A percentile compares a stretch with the other conserved stretches of the same genome.
These are phyloP conservation scores for Adansonia digitata DNA, from an alignment of 345 rosid species.

Conservation along the genomic window DNA sequence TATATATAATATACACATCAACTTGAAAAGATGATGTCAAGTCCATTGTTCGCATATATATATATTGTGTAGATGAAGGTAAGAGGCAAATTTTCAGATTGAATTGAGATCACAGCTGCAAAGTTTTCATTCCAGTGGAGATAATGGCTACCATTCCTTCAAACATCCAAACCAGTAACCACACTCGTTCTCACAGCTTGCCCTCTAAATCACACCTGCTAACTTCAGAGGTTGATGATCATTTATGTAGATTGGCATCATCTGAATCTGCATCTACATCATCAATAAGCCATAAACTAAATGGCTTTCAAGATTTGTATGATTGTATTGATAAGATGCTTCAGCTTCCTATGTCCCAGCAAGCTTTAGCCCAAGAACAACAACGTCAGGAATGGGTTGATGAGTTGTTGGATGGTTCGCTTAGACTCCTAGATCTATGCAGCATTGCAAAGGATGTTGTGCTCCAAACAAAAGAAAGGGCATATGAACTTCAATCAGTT, in stretches of 20 bases:
- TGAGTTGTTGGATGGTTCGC: conserved; percentile 24
- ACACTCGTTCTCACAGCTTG: conserved; percentile 15
- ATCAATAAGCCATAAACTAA: neutral
- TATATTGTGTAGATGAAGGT: neutral
- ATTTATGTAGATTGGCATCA: neutral
- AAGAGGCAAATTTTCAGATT: neutral
- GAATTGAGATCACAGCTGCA: neutral
- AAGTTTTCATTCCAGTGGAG: neutral
- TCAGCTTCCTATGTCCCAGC: conserved; percentile 16
- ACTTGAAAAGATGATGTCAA: too few relatives aligned
- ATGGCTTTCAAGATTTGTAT: neutral
- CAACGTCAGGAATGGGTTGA: conserved; percentile 5
- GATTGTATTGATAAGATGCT: conserved; percentile 9
- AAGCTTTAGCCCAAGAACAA: conserved; percentile 19
- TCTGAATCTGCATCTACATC: neutral
- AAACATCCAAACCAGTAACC: conserved; percentile 5
- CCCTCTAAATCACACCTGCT: neutral
- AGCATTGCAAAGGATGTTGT: conserved; percentile 28
- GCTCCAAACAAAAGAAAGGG: conserved; percentile 25
- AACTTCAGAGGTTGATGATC: neutral
- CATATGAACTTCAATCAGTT: conserved; percentile 27
- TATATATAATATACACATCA: too few relatives aligned
- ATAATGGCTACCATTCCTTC: conserved; percentile 18
- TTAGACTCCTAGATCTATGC: conserved; percentile 23
- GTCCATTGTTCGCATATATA: too few relatives aligned